Conservation (phyloP, 306 rosid species). For the Malus fusca region DNA sequence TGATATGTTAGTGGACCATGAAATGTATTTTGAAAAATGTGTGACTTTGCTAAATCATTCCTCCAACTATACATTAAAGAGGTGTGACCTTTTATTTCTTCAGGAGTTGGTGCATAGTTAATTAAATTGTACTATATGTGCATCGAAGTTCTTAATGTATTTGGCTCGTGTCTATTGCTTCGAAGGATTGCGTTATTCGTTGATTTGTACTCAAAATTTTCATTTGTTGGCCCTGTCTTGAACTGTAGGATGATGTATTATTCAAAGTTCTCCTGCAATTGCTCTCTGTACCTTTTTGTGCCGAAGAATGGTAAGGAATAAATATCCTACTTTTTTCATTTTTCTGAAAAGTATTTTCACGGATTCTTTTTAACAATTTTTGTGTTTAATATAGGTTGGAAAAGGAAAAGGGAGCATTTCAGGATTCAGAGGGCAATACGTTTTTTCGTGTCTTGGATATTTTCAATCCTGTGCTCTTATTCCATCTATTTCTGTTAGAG, state of each 20-base stretch:
- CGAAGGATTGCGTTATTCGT: no score
- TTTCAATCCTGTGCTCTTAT: slow-evolving; percentile 61
- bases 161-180: not conserved
- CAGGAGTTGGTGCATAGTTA: no score
- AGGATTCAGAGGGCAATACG: slow-evolving; percentile 35
- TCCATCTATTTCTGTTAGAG: slow-evolving; percentile 80
- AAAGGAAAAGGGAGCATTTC: slow-evolving; percentile 26
- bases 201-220: not conserved
- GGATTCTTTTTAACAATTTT: slow-evolving; percentile 15
- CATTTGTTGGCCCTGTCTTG: slow-evolving; percentile 6
- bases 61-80: slow-evolving; percentile 32
- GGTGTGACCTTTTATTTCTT: no score
- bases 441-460: slow-evolving; percentile 42
- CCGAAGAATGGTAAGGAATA: slow-evolving; percentile 48
- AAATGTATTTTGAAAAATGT: slow-evolving; percentile 42
- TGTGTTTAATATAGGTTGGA: slow-evolving; percentile 31
- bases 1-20: slow-evolving; percentile 32
- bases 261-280: slow-evolving; percentile 75
- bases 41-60: slow-evolving; percentile 62
- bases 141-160: not conserved
- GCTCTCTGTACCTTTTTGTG: slow-evolving; percentile 38
- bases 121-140: not conserved
- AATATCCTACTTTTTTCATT: slow-evolving; percentile 5
- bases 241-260: slow-evolving; percentile 78
- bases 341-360: not conserved